A percentile compares a stretch with the other conserved stretches of the same genome.
These are phyloP conservation scores for Apiospora marii DNA, from an alignment of 2,329 filamentous ascomycete genomes.

Conservation along the genomic window DNA sequence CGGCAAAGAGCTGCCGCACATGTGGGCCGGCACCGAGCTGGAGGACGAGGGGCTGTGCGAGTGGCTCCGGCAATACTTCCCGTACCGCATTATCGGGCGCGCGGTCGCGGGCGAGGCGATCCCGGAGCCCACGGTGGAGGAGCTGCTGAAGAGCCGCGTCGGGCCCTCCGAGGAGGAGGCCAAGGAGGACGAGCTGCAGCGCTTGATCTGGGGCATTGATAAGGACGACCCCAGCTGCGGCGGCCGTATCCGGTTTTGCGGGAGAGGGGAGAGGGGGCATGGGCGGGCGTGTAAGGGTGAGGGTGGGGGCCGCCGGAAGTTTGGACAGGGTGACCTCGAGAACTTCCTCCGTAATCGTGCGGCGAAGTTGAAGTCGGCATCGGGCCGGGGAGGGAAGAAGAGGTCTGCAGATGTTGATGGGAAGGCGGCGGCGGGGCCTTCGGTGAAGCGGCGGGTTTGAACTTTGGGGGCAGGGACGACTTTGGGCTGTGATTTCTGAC, in stretches of 20 bases:
- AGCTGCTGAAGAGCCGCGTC: neutral
- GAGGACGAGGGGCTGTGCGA: neutral
- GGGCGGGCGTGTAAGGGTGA: too few relatives aligned
- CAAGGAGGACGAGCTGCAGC: neutral
- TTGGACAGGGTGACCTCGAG: too few relatives aligned
- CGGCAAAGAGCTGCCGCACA: conserved; percentile 13
- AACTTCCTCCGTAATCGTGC: too few relatives aligned
- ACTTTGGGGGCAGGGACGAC: neutral
- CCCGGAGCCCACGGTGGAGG: conserved; percentile 3
- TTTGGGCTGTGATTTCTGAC: neutral
- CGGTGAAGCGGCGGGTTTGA: neutral
- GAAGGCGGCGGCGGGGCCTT: neutral
- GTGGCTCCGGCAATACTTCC: conserved; percentile 20
- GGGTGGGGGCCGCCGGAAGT: neutral
- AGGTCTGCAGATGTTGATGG: neutral
- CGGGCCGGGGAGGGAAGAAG: neutral
- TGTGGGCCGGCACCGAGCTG: conserved; percentile 22
- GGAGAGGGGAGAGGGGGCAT: neutral
- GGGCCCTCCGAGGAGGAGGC: neutral
- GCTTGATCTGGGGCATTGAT: neutral
- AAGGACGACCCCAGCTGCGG: neutral
- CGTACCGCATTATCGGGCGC: conserved; percentile 23
- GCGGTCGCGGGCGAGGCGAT: conserved; percentile 23
- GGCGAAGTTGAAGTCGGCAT: too few relatives aligned
- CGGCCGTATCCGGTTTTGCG: neutral